A percentile compares a stretch with the other conserved stretches of the same genome.
These are phyloP conservation scores for Amphibolis antarctica DNA, from an alignment of 106 monocot species.

Conservation along the genomic window DNA sequence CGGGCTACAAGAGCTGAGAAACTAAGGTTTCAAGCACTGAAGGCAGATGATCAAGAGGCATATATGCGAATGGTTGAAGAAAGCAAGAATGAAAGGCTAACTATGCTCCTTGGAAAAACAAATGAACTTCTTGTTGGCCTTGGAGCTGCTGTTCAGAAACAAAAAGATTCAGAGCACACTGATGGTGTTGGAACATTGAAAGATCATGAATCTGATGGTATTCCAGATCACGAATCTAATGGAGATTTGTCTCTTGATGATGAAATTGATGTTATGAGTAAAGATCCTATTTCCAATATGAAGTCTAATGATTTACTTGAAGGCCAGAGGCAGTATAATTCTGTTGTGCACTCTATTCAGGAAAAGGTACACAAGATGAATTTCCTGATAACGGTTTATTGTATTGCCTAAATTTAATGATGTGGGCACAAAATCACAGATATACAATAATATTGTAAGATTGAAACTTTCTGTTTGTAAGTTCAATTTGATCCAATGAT, in stretches of 20 bases:
- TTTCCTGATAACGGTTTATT: no score
- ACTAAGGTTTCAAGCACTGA: conserved; percentile 69
- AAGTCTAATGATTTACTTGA: conserved; percentile 77
- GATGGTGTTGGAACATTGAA: conserved; percentile 26
- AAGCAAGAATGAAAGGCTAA: conserved; percentile 94
- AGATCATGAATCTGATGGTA: conserved; percentile 31
- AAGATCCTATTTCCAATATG: conserved; percentile 16
- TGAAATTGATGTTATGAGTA: conserved; percentile 27
- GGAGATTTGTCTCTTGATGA: conserved; percentile 31
- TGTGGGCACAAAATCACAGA: no score
- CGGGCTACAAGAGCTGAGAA: conserved; percentile 84
- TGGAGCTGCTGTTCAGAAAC: conserved; percentile 90
- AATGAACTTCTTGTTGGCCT: conserved; percentile 97
- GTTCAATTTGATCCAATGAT: not conserved
- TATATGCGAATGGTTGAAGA: conserved; percentile 99
- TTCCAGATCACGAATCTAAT: conserved; percentile 28
- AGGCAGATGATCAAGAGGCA: conserved; percentile 96
- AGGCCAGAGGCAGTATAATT: conserved; percentile 87
- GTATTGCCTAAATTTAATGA: not conserved
- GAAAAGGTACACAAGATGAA: conserved; percentile 55
- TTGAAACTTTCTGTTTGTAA: no score
- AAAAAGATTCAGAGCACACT: conserved; percentile 79
- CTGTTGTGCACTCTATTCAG: conserved; percentile 89
- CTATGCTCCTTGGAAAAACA: conserved; percentile 90
- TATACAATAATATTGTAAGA: no score